Evolutionary conservation across 139 green algal genomes (phyloP).

Genomic region (Tetraselmis striata): DNA sequence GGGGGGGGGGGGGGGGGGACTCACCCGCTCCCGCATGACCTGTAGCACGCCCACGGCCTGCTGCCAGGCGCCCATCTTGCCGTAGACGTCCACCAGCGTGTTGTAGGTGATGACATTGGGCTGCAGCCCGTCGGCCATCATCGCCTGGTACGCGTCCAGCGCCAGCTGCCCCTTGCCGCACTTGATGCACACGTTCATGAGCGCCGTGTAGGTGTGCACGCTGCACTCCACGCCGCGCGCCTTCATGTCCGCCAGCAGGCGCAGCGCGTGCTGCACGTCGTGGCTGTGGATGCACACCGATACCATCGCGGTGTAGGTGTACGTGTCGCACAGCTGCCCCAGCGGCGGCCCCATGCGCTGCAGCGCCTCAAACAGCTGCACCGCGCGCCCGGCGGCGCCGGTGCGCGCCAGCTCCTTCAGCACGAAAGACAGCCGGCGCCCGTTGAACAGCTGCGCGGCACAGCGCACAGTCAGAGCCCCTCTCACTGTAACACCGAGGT

Average conservation of each 20-base stretch:
- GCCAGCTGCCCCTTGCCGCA: slow-evolving; percentile 51
- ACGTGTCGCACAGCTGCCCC: slow-evolving; percentile 64
- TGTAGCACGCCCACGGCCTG: neutral
- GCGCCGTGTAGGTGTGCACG: slow-evolving; percentile 78
- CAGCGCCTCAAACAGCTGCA: slow-evolving; percentile 76
- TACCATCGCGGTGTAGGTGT: slow-evolving; percentile 76
- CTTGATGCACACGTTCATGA: slow-evolving; percentile 81
- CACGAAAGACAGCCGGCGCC: slow-evolving; percentile 25
- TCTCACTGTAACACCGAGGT: neutral
- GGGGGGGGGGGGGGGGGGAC: neutral
- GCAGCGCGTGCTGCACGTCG: slow-evolving; percentile 64
- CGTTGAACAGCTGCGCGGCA: neutral
- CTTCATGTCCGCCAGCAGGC: slow-evolving; percentile 65
- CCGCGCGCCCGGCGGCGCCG: slow-evolving; percentile 18
- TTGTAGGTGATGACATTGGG: slow-evolving; percentile 60
- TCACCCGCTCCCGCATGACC: neutral
- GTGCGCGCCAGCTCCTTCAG: slow-evolving; percentile 61
- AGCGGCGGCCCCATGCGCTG: slow-evolving; percentile 33
- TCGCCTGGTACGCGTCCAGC: slow-evolving; percentile 62
- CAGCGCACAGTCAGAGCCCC: neutral
- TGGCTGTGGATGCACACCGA: slow-evolving; percentile 68
- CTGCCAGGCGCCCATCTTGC: slow-evolving; percentile 27
- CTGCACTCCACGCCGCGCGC: slow-evolving; percentile 56
- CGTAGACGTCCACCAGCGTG: slow-evolving; percentile 48
- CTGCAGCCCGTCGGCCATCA: slow-evolving; percentile 37